These are phyloP conservation scores for Lipomyces kockii DNA, from an alignment of 805 yeast species.

Conservation along the genomic window DNA sequence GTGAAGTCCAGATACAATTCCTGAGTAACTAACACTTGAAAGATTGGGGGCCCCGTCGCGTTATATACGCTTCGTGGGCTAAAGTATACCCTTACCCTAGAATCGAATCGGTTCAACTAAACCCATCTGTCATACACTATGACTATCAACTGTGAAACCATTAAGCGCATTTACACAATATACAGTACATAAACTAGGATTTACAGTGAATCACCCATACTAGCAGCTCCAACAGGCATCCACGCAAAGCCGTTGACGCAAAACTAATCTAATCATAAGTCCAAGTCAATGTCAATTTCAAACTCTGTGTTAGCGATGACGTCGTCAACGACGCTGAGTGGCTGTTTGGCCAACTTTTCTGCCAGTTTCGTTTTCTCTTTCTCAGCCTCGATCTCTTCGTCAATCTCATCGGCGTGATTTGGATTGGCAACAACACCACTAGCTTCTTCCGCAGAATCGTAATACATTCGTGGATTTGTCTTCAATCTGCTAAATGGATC, in stretches of 20 bases:
- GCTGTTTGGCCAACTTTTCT: slow-evolving; percentile 27
- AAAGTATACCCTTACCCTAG: background rate
- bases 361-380: slow-evolving; percentile 51
- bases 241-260: background rate
- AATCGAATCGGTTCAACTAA: background rate
- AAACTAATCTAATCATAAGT: slow-evolving; percentile 7
- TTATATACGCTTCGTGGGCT: no score
- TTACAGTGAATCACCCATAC: background rate
- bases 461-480: slow-evolving; percentile 84
- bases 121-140: background rate
- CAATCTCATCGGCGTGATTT: slow-evolving; percentile 58
- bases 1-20: background rate
- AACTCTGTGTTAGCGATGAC: slow-evolving; percentile 48
- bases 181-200: background rate
- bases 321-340: slow-evolving; percentile 44
- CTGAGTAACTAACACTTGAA: no score
- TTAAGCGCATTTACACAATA: background rate
- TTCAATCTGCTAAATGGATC: slow-evolving; percentile 90
- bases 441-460: slow-evolving; percentile 56
- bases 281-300: slow-evolving; percentile 45
- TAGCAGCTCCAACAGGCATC: background rate
- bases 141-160: background rate
- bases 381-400: slow-evolving; percentile 49
- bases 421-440: slow-evolving; percentile 52
- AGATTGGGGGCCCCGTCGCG: no score